Percentiles rank a stretch among this genome's conserved stretches.
These are phyloP conservation scores for Erysimum cheiranthoides DNA, from an alignment of 345 rosid species.

Conservation along the genomic window DNA sequence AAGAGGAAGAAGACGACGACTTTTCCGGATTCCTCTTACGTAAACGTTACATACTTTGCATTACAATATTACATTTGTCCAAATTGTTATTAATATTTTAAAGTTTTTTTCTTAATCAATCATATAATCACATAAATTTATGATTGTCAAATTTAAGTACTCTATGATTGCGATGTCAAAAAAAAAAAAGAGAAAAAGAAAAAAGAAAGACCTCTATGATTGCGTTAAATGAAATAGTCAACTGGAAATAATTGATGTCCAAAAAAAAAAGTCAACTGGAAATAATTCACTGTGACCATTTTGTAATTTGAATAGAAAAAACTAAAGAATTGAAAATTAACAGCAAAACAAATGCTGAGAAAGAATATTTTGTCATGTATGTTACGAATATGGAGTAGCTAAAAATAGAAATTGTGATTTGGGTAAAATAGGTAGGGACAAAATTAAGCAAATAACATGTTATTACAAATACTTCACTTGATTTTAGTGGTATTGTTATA, in stretches of 20 bases:
- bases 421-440: too few relatives aligned
- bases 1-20: constrained; percentile 12
- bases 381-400: too few relatives aligned
- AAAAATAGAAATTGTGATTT: too few relatives aligned
- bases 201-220: neutral
- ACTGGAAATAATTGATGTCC: neutral
- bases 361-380: too few relatives aligned
- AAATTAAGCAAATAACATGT: too few relatives aligned
- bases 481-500: too few relatives aligned
- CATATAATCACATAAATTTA: neutral
- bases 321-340: neutral
- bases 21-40: neutral
- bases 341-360: too few relatives aligned
- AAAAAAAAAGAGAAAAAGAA: too few relatives aligned
- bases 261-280: neutral
- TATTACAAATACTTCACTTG: too few relatives aligned
- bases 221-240: neutral
- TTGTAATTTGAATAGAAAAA: neutral
- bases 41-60: neutral
- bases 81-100: neutral
- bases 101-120: neutral
- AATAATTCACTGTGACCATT: neutral
- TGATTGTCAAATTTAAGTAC: neutral
- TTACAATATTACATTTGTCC: neutral
- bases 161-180: neutral